Evolutionary conservation across 2,329 filamentous ascomycete species (phyloP).

Genomic region (Ceratocystis cubensis): DNA sequence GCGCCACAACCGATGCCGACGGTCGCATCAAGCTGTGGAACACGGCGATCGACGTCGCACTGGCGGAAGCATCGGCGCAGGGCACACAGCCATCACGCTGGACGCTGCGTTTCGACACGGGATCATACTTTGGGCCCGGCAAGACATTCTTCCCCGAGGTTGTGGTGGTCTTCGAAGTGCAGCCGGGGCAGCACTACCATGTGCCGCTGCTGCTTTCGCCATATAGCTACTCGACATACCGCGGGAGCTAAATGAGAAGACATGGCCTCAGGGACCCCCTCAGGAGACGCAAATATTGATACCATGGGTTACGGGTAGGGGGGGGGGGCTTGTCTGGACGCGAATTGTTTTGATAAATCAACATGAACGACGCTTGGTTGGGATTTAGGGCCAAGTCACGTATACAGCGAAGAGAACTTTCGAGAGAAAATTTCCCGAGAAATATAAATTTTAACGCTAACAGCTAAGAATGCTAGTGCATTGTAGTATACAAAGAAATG

Average conservation of each 20-base stretch:
- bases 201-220: conserved; percentile 66
- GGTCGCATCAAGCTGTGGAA: conserved; percentile 59
- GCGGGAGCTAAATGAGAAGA: conserved; percentile 46
- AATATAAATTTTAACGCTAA: conserved; percentile 8
- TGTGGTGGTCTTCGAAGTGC: conserved; percentile 41
- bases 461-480: conserved; percentile 6
- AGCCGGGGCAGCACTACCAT: conserved; percentile 57
- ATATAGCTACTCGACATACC: conserved; percentile 71
- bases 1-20: conserved; percentile 60
- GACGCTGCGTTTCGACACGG: conserved; percentile 62
- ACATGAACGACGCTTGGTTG: no score
- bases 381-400: neutral
- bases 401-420: neutral
- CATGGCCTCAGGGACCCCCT: no score
- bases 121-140: conserved; percentile 53
- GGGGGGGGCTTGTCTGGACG: no score
- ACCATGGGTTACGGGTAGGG: no score
- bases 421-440: neutral
- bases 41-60: neutral
- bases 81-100: conserved; percentile 39
- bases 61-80: neutral
- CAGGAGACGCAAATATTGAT: neutral
- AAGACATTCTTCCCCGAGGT: conserved; percentile 51
- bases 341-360: no score
- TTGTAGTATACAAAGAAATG: neutral